Base-by-base conservation (phyloP, 495 filamentous ascomycete genomes). In the Xylaria palmicola region DNA sequence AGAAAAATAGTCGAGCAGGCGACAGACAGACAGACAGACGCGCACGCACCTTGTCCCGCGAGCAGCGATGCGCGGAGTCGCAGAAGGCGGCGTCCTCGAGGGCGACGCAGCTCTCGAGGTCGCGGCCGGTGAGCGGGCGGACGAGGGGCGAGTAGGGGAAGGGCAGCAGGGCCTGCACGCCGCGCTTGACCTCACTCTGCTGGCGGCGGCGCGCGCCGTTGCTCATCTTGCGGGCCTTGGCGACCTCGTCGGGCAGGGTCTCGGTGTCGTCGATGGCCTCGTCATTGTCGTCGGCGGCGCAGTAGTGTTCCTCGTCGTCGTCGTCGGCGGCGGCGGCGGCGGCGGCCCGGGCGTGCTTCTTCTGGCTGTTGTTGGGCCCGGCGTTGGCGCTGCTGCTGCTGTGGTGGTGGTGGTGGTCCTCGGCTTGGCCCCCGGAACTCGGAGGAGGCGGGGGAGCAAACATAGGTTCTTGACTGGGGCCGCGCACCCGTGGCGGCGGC, bases 21-120 rank as follows among this genome's bases (percentile, higher is more conserved):
- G 37, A 64, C 27, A 26, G 40, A 54, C 24, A 49, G 4, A 22
- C 4, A 24, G 17, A 0, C 6, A 47, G 8, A 37, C 2, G 26
- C 29, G 22, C 20, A 72, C 80, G 61, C 79, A 90, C 92, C 85
- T 97, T 96, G 63, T 95, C 91, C 68, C 78, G 80, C 17, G 88
- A 83, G 62, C 87, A 88, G 37, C 90, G 81, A 73, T 96, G 88
- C 6, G 79, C 70, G 6, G 79, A 74, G 61, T 90, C 77, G 0
- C 85, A 81, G 66, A 97, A 96, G 2, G 88, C 84, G 0, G 81
- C 84, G 48, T 86, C 84, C 73, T 97, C 93, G 34, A 97, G 81
- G 13, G 77, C 77, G 26, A 91, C 75, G 71, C 90, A 93, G 20
- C 88, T 85, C 0, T 94, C 90, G 10, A 91, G 75, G 68, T 96